phyloP scores from a whole-genome alignment of 176 grass and related monocot genomes.

The Pontederia paniculata region DNA sequence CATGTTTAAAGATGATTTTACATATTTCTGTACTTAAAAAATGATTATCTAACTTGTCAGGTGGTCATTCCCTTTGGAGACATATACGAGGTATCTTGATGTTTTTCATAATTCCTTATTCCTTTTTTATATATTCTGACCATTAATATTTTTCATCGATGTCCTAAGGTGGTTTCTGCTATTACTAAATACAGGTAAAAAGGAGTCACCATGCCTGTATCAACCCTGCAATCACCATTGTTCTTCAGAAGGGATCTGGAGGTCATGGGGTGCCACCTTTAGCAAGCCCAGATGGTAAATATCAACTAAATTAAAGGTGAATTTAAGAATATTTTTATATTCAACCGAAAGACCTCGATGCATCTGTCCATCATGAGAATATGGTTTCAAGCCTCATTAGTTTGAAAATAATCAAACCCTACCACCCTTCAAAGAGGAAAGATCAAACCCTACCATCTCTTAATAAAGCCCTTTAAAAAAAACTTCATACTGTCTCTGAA shows the following conservation, averaged over 20 bases:
- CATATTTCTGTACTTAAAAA: background rate
- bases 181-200: constrained; percentile 52
- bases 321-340: too few relatives aligned
- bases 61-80: constrained; percentile 88
- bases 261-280: constrained; percentile 47
- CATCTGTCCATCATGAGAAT: too few relatives aligned
- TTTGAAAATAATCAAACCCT: too few relatives aligned
- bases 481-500: too few relatives aligned
- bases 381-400: too few relatives aligned
- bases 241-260: constrained; percentile 52
- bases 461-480: too few relatives aligned
- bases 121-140: constrained; percentile 2
- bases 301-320: too few relatives aligned
- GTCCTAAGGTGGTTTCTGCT: background rate
- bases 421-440: too few relatives aligned
- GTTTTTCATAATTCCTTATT: constrained; percentile 1
- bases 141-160: background rate
- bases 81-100: constrained; percentile 58
- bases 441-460: too few relatives aligned
- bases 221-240: constrained; percentile 76
- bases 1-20: background rate
- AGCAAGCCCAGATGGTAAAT: constrained; percentile 45
- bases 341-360: too few relatives aligned
- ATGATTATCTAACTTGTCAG: constrained; percentile 23
- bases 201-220: constrained; percentile 78